These are phyloP conservation scores for Gaeumannomyces sp. DNA, from an alignment of 2,329 filamentous ascomycete genomes.

Conservation along the genomic window DNA sequence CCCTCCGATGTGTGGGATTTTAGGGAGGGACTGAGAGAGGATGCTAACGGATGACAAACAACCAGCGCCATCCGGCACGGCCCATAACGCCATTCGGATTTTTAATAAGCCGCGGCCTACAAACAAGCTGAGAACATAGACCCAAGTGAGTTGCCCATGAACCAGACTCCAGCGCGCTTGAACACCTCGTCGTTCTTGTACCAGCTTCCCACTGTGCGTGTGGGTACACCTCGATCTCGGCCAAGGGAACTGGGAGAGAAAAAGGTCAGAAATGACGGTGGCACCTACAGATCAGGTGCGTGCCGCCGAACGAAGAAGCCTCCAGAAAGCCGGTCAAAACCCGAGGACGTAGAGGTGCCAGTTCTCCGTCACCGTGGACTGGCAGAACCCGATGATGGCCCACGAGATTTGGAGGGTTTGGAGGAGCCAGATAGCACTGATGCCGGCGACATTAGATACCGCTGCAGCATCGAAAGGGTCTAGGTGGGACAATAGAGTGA, in stretches of 20 bases:
- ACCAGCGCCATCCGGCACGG: slow-evolving; percentile 39
- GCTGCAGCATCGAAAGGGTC: not conserved
- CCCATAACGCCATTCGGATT: slow-evolving; percentile 39
- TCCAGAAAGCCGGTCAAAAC: slow-evolving; percentile 9
- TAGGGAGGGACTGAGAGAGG: not conserved
- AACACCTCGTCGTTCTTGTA: slow-evolving; percentile 16
- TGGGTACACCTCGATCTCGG: not conserved
- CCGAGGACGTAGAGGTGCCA: slow-evolving; percentile 9
- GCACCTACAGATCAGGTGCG: slow-evolving; percentile 7
- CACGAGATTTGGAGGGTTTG: slow-evolving; percentile 5
- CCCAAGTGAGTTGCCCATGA: slow-evolving; percentile 18
- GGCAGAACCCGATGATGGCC: slow-evolving; percentile 10
- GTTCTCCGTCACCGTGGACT: slow-evolving; percentile 9
- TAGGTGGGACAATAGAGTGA: not conserved
- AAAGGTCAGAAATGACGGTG: not conserved
- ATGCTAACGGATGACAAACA: slow-evolving; percentile 38
- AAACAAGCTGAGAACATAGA: slow-evolving; percentile 44
- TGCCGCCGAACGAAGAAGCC: slow-evolving; percentile 9
- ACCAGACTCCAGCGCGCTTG: slow-evolving; percentile 17
- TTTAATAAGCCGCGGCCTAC: slow-evolving; percentile 42
- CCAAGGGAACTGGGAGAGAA: not conserved
- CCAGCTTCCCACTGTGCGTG: slow-evolving; percentile 12
- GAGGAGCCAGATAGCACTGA: slow-evolving; percentile 8
- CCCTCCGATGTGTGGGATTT: not conserved
- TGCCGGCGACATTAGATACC: not conserved